These are phyloP conservation scores for Bertia moriformis DNA, from an alignment of 2,329 filamentous ascomycete species.

Conservation along the genomic window DNA sequence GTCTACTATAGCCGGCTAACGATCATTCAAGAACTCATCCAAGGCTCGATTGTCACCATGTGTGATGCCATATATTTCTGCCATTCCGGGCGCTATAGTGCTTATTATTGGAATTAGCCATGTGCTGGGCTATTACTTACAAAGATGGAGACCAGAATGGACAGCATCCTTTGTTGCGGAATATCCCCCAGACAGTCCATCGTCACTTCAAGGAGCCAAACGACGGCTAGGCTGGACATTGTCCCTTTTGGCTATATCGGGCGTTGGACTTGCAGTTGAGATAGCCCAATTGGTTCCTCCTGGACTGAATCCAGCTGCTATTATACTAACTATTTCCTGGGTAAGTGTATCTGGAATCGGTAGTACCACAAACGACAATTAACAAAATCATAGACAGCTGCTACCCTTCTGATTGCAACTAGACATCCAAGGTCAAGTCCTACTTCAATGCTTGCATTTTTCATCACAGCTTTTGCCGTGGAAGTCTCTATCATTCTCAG, in stretches of 20 bases:
- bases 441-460: slow-evolving; percentile 19
- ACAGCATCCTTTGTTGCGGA: neutral
- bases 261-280: slow-evolving; percentile 17
- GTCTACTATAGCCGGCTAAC: no score
- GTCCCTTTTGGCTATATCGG: slow-evolving; percentile 19
- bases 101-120: neutral
- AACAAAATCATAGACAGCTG: slow-evolving; percentile 14
- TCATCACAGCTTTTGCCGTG: slow-evolving; percentile 13
- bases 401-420: slow-evolving; percentile 16
- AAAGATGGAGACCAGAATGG: neutral
- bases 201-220: neutral
- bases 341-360: neutral
- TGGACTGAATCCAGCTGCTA: slow-evolving; percentile 20
- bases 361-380: neutral
- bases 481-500: slow-evolving; percentile 16
- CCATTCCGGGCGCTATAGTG: neutral
- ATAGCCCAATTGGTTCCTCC: slow-evolving; percentile 13
- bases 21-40: neutral
- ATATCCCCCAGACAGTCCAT: neutral
- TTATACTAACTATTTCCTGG: slow-evolving; percentile 3
- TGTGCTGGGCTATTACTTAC: neutral
- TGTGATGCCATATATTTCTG: neutral
- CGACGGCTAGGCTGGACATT: slow-evolving; percentile 12
- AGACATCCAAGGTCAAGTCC: slow-evolving; percentile 24
- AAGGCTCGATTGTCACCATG: neutral